Evolutionary conservation across 176 grass and related monocot species (phyloP), one percentile per base, ranked within the genome.

Genomic region (bread wheat (Triticum aestivum)): DNA sequence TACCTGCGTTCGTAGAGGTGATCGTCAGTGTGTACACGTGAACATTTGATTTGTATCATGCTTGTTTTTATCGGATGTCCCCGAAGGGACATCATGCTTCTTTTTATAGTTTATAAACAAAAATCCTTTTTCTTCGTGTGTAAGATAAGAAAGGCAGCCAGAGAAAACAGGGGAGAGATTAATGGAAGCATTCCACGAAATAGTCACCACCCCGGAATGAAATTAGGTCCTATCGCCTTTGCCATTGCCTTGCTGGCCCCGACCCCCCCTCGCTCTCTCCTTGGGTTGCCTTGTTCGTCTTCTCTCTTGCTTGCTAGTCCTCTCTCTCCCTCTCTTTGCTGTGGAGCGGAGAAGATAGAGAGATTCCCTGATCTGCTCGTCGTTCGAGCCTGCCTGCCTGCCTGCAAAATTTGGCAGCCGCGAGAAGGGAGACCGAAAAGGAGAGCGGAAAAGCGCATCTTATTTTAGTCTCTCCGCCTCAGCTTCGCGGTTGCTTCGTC

Each of bases 161-260:
- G 65, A 6, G 33, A 7, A 52, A 52, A 79, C 38, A 83, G 11
- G 29, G 41, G 65, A 49, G 27, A 15, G 6, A 33, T 84, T 77
- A 77, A 71, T 67, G 87, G 84, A 67, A 64, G 68, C 66, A 63
- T 64, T 75, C 26, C 29, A 70, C 38, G 59, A 79, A 39, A 21
- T 69, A 89, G 23, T 74, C 66, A 29, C 49, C 61, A 72, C 45
- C 47, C 82, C 81, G 44, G 58, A 91, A 85, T 80, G 72, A 74
- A 86, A 82, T 93, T 88, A 93, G 82, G 65, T 65, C 86, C 91
- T 82, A 93, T 88, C 73, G 85, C 76, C 76, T 85, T 69, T 78
- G 81, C 81, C 44, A 74, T 49, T 83, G 91, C 89, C 71, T 83
- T 86, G 88, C 88, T 90, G 84, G 75, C 79, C 44, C 80, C 77